A percentile compares a stretch with the other conserved stretches of the same genome.
phyloP scores from a whole-genome alignment of 495 filamentous ascomycete genomes.

The Darksidea phi region DNA sequence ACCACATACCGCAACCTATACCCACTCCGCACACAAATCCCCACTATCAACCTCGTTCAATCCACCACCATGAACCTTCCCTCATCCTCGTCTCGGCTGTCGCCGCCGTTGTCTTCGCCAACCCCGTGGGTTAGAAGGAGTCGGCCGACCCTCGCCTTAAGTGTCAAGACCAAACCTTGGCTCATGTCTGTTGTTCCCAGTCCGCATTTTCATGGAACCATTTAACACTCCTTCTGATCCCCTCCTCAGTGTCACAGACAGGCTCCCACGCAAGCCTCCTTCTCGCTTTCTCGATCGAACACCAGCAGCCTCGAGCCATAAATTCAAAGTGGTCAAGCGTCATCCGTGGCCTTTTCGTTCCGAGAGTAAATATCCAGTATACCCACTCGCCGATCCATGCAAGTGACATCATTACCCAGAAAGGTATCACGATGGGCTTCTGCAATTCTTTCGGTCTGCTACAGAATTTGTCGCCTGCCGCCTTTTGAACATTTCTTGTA shows the following conservation, averaged over 20 bases:
- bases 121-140: too few relatives aligned
- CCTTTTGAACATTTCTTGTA: not conserved
- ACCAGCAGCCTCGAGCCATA: slow-evolving; percentile 14
- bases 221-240: slow-evolving; percentile 5
- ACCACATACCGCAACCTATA: too few relatives aligned
- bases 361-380: not conserved
- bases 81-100: too few relatives aligned
- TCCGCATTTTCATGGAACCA: slow-evolving; percentile 8
- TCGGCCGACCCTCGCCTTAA: too few relatives aligned
- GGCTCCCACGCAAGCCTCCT: slow-evolving; percentile 20
- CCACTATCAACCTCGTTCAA: too few relatives aligned
- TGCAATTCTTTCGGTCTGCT: not conserved
- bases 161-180: too few relatives aligned
- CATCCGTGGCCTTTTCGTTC: not conserved
- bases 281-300: slow-evolving; percentile 20
- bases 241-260: slow-evolving; percentile 11
- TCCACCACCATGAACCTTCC: too few relatives aligned
- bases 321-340: slow-evolving; percentile 1
- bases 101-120: too few relatives aligned
- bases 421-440: slow-evolving; percentile 1
- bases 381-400: slow-evolving; percentile 1
- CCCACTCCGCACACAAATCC: too few relatives aligned
- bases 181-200: too few relatives aligned
- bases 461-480: not conserved
- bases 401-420: not conserved